Evolutionary conservation across 305 asterid genomes (phyloP), one percentile per base, ranked within the genome.

Genomic region (Rubia balearica): DNA sequence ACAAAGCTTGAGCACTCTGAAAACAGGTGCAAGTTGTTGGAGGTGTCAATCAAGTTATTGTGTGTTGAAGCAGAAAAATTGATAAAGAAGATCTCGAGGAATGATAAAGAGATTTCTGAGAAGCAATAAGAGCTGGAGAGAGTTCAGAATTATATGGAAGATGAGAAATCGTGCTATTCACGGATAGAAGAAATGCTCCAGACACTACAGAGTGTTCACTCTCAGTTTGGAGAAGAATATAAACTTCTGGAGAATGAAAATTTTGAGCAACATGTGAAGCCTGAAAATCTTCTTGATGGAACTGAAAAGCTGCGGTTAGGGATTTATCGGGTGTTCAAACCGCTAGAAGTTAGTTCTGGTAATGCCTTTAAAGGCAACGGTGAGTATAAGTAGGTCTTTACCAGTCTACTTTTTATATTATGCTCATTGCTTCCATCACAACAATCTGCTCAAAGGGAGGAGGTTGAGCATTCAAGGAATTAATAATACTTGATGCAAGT

Each of bases 261-360:
- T 68, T 90, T 91, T 36, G 95, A 91, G 84, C 99, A 88, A 75
- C 96, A 94, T 81, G 88, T 89, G 8, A 98, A 94, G 81, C 77
- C 93, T 41, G 99, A 90, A 46, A 71, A 89, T 49, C 65, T 91
- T 70, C 73, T 91, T 72, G 94, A 89, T 68, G 97, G 88, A 81
- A 88, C 90, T 22, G 95, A 85, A 75, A 81, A 90, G 61, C 84
- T 91, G 78, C 83, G 96, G 61, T 73, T 81, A 75, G 85, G 91
- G 65, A 88, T 94, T 57, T 88, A 88, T 82, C 86, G 75, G 68
- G 82, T 91, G 67, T 89, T 87, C 79, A 84, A 75, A 80, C 84
- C 92, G 33, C 76, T 94, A 46, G 97, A 83, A 73, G 78, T 77
- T 22, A 83, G 74, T 66, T 55, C 85, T 9, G 84, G 77, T 43